These are phyloP conservation scores for Ustilago tritici DNA, from an alignment of 1,284 basidiomycete genomes.

Conservation along the genomic window DNA sequence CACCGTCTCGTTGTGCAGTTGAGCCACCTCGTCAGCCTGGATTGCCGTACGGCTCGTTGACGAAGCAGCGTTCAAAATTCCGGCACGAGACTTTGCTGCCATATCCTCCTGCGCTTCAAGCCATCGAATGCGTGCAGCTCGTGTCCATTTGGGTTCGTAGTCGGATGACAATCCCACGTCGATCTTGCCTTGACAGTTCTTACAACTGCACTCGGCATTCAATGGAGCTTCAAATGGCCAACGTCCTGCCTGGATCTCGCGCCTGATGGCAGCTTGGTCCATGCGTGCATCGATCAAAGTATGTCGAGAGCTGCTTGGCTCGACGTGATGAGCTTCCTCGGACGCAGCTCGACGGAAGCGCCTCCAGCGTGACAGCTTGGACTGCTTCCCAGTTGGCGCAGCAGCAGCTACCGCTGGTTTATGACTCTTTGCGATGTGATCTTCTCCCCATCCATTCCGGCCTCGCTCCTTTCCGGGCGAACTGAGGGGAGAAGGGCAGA, in stretches of 20 bases:
- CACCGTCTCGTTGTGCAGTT: constrained; percentile 36
- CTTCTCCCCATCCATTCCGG: not conserved
- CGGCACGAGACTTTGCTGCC: not conserved
- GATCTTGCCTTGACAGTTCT: constrained; percentile 41
- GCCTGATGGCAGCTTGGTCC: constrained; percentile 25
- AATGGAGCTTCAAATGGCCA: constrained; percentile 47
- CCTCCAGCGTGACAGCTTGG: constrained; percentile 28
- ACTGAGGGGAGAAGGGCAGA: constrained; percentile 27
- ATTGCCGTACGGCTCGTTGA: constrained; percentile 35
- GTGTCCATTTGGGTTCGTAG: constrained; percentile 42
- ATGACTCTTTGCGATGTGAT: not conserved
- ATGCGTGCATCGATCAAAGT: constrained; percentile 10
- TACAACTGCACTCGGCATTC: constrained; percentile 48
- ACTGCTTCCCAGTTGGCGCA: constrained; percentile 12
- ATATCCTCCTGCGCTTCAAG: constrained; percentile 33
- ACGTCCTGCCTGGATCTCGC: constrained; percentile 33
- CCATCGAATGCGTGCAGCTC: constrained; percentile 40
- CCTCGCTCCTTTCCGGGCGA: constrained; percentile 25
- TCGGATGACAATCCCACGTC: constrained; percentile 33
- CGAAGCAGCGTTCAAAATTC: not conserved
- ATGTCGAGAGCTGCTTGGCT: constrained; percentile 11
- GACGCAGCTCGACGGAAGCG: constrained; percentile 34
- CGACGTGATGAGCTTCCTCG: constrained; percentile 13
- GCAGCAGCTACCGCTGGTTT: not conserved
- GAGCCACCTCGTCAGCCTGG: constrained; percentile 46